Evolutionary conservation across 805 yeast species (phyloP), one percentile per base, ranked within the genome.

Genomic region (Candida maris): DNA sequence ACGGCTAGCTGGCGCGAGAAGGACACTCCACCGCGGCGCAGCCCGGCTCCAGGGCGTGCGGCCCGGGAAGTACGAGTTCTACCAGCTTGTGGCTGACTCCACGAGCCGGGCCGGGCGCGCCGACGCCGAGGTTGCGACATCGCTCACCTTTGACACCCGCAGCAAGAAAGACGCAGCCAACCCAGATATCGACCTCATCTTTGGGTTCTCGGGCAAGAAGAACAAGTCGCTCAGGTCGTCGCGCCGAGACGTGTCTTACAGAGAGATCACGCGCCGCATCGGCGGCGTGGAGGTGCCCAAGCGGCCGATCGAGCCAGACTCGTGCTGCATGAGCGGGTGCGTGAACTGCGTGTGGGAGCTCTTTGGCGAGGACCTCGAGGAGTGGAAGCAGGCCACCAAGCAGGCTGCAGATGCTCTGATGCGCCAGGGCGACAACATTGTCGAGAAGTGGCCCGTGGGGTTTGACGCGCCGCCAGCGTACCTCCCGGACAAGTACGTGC

Each of bases 281-380:
- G 80, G 73, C 0, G 97, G 97, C 0, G 67, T 93, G 0, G 58
- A 56, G 6, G 95, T 91, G 0, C 96, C 96, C 3, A 77, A 74
- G n/a, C 74, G 71, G 54, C 97, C 98, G 0, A 67, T 64, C 4
- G 96, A 86, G 49, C 97, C 97, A 2, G 95, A 89, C 49, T 88
- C 91, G 59, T 91, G 98, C 59, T 91, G 98, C 61, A 88, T 88
- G 95, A 81, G 93, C 39, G 98, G 98, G 1, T 91, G 98, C 60
- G 79, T 86, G 20, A 88, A 91, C 61, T 91, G 98, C 60, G 97
- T 91, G 2, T 93, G 97, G 97, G 96, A 89, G 51, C 64, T 85
- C 37, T 91, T 77, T 57, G 81, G 83, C 46, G 97, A 91, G 35
- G 97, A 93, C 56, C 52, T 89, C 33, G 80, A 77, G 44, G 86